phyloP scores from a whole-genome alignment of 768 basidiomycete genomes.

The Boletus vermiculosoides region DNA sequence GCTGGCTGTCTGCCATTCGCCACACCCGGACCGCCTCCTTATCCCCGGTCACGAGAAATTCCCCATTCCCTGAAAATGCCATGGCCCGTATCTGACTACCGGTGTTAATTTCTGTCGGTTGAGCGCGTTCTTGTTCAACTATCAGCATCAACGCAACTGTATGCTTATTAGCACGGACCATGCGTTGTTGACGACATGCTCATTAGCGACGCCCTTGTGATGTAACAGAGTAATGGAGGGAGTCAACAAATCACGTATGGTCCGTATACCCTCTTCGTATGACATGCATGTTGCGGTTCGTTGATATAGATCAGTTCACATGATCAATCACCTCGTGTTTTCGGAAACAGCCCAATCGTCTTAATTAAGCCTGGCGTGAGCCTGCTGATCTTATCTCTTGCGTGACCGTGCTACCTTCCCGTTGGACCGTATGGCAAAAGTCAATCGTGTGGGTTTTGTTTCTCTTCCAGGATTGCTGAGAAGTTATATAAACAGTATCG shows the following conservation, averaged over 20 bases:
- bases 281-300: not conserved
- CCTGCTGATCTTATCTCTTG: constrained; percentile 12
- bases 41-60: constrained; percentile 10
- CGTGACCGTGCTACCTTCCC: not conserved
- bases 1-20: not conserved
- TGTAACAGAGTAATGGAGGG: not conserved
- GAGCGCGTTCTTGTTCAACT: not conserved
- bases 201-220: not conserved
- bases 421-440: not conserved
- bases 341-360: not conserved
- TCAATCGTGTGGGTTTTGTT: constrained; percentile 1
- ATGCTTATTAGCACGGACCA: not conserved
- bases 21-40: constrained; percentile 12
- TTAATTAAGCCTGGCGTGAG: not conserved
- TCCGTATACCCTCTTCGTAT: not conserved
- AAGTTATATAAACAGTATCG: constrained; percentile 2
- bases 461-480: not conserved
- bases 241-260: not conserved
- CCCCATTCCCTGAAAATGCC: constrained; percentile 3
- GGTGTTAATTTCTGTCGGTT: not conserved
- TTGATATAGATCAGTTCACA: constrained; percentile 8
- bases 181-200: not conserved
- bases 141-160: not conserved
- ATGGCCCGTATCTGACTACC: constrained; percentile 4
- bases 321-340: not conserved